Evolutionary conservation across 2,329 filamentous ascomycete genomes (phyloP).

Genomic region (Triangularia setosa): DNA sequence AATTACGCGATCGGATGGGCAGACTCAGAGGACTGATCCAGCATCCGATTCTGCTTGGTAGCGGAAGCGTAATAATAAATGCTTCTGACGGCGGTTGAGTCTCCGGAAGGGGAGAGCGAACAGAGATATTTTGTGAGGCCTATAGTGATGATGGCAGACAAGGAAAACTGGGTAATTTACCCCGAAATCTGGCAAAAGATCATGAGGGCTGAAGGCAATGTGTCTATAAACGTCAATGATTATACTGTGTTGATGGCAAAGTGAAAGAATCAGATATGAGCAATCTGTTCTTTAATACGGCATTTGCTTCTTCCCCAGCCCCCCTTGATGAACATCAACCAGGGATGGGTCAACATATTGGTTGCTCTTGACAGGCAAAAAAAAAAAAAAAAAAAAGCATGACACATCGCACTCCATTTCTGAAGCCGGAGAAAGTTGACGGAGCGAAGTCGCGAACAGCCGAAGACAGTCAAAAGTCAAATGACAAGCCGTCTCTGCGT

Average conservation of each 20-base stretch:
- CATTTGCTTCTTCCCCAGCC: neutral
- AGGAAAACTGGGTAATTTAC: neutral
- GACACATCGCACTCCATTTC: slow-evolving; percentile 1
- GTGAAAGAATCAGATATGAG: neutral
- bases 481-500: slow-evolving; percentile 1
- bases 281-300: neutral
- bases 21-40: neutral
- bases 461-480: neutral
- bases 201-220: neutral
- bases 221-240: neutral
- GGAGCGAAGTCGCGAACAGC: neutral
- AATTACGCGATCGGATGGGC: neutral
- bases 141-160: neutral
- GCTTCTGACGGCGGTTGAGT: neutral
- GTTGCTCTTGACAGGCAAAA: neutral
- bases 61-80: neutral
- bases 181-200: neutral
- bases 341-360: neutral
- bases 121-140: neutral
- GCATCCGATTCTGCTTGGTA: neutral
- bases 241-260: neutral
- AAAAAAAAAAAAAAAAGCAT: neutral
- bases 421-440: slow-evolving; percentile 1
- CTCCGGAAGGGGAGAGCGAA: neutral
- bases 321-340: neutral